Conservation (phyloP, 108 stramenopile species). For the Aurantiochytrium sp. region DNA sequence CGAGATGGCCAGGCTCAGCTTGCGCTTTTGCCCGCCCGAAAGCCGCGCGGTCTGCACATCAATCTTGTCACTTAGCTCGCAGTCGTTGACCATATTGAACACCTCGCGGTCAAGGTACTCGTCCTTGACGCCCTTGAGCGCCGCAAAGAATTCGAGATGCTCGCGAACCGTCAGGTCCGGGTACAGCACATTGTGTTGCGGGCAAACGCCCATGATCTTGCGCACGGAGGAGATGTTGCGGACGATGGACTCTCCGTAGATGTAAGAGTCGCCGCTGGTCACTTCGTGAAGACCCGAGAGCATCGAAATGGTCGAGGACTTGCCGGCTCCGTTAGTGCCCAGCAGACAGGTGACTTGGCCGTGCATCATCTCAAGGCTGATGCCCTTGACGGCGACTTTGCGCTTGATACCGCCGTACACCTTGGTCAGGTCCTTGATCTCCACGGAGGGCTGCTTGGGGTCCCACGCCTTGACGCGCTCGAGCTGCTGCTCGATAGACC, state of each 20-base stretch:
- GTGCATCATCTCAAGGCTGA: conserved; percentile 76
- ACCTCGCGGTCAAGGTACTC: conserved; percentile 30
- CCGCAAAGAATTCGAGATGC: conserved; percentile 56
- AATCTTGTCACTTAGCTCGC: conserved; percentile 50
- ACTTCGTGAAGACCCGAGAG: conserved; percentile 27
- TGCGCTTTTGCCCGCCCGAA: conserved; percentile 65
- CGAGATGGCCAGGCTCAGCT: conserved; percentile 57
- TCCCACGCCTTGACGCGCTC: not conserved
- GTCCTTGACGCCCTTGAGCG: conserved; percentile 40
- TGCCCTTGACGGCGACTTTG: conserved; percentile 77
- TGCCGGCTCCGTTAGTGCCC: conserved; percentile 49
- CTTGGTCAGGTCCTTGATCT: not conserved
- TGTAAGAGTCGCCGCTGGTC: conserved; percentile 23
- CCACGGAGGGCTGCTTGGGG: not conserved
- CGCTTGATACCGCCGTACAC: not conserved
- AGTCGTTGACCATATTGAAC: conserved; percentile 45
- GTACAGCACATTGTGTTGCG: conserved; percentile 64
- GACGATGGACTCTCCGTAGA: not conserved
- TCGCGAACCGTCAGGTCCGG: conserved; percentile 53
- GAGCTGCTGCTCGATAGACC: conserved; percentile 12
- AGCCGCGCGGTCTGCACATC: not conserved
- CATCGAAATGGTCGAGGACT: conserved; percentile 52
- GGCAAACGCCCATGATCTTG: conserved; percentile 60
- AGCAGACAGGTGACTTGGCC: conserved; percentile 56
- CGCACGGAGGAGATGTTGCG: not conserved